Evolutionary conservation across 495 filamentous ascomycete genomes (phyloP).

Genomic region (Penicillium paradoxum): DNA sequence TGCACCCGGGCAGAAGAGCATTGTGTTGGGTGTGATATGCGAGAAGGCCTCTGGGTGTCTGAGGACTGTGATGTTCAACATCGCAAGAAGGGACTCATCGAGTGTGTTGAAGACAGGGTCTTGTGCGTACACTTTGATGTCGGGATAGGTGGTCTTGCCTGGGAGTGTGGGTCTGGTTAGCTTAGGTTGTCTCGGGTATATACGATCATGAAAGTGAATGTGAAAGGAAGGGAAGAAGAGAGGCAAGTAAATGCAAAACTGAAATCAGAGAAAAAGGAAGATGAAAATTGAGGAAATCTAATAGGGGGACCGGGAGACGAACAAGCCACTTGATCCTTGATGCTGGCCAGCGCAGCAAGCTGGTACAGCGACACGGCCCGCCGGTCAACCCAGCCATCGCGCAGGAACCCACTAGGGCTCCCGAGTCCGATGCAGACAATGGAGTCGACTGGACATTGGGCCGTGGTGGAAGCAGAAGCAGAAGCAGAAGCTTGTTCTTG

Average conservation of each 20-base stretch:
- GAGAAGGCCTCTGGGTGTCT: conserved; percentile 54
- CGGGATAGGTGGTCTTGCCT: not conserved
- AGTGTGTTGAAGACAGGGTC: conserved; percentile 64
- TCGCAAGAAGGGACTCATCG: conserved; percentile 54
- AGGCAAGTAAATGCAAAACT: not conserved
- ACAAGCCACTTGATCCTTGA: conserved; percentile 35
- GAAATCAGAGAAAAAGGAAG: not conserved
- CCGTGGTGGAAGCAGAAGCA: not conserved
- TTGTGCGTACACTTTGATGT: conserved; percentile 51
- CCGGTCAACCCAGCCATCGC: conserved; percentile 45
- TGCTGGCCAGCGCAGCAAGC: conserved; percentile 54
- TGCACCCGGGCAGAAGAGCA: conserved; percentile 59
- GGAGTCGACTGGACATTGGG: conserved; percentile 6
- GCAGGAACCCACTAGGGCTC: conserved; percentile 44
- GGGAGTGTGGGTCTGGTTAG: not conserved
- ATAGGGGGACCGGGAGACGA: not conserved
- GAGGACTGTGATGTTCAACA: conserved; percentile 50
- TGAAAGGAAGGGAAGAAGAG: not conserved
- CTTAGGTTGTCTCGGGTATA: not conserved
- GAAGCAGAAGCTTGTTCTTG: not conserved
- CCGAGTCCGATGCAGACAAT: conserved; percentile 54
- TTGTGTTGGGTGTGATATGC: conserved; percentile 43
- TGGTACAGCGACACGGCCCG: conserved; percentile 48
- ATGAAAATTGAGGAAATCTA: not conserved
- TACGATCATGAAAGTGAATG: no score